A percentile compares a stretch with the other conserved stretches of the same genome.
Conservation (phyloP, 805 yeast genomes). For the Saccharomycopsis oosterbeekiorum region DNA sequence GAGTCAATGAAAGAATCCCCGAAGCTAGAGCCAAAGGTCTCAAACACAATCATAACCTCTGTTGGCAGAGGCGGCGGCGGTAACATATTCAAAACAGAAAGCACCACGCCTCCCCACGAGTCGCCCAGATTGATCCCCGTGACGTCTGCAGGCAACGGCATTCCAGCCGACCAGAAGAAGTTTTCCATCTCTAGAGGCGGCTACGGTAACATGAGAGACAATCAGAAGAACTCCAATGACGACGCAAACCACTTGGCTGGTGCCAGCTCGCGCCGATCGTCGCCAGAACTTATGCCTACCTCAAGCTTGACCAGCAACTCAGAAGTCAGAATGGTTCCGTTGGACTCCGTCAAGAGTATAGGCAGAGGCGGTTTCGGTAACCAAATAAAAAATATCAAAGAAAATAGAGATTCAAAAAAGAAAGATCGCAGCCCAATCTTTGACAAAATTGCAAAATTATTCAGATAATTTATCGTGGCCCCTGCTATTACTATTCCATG, state of each 20-base stretch:
- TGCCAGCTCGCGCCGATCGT: not conserved
- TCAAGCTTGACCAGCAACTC: not conserved
- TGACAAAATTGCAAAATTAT: conserved; percentile 4
- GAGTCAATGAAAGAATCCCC: conserved; percentile 3
- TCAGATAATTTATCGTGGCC: conserved; percentile 1
- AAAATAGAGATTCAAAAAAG: conserved; percentile 2
- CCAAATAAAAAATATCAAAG: conserved; percentile 11
- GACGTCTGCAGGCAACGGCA: conserved; percentile 9
- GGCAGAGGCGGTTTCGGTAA: conserved; percentile 19
- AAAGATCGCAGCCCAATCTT: not conserved
- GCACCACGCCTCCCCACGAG: not conserved
- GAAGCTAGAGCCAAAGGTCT: conserved; percentile 9
- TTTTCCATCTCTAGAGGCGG: conserved; percentile 17
- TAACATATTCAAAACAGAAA: conserved; percentile 14
- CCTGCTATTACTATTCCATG: too few relatives aligned
- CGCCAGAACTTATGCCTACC: conserved; percentile 2
- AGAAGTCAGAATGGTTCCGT: conserved; percentile 4
- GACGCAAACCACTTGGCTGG: not conserved
- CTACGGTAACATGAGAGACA: conserved; percentile 18
- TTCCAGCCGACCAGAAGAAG: conserved; percentile 17
- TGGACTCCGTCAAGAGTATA: conserved; percentile 14
- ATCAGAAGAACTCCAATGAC: not conserved
- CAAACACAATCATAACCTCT: conserved; percentile 7
- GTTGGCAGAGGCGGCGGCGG: conserved; percentile 19
- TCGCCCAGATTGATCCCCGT: conserved; percentile 16